Evolutionary conservation across 2,329 filamentous ascomycete genomes (phyloP), one percentile per base, ranked within the genome.

Genomic region (Scedosporium dehoogii): DNA sequence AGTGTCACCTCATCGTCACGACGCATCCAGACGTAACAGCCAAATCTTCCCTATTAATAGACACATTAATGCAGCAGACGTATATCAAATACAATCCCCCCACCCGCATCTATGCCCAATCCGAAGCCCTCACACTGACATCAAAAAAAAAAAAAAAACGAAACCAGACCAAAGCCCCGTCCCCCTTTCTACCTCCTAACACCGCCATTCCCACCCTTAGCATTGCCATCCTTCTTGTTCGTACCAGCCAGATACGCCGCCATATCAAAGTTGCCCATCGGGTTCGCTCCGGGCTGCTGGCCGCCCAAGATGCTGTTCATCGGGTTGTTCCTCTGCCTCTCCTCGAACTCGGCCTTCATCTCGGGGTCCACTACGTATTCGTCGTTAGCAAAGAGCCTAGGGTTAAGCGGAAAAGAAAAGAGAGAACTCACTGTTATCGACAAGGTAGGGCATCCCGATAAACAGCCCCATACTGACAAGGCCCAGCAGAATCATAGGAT

Each of bases 401-500:
- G 25, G 57, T 44, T 33, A 23, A 56, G 21, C 23, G 42, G 18
- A 33, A 33, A 33, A 41, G 18, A 23, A 63, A 9, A 38, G 61
- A 25, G 61, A 44, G 16, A 6, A 83, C 91, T 66, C 85, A 97
- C 92, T 96, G 73, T 94, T 97, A 60, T 97, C 92, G 78, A 97
- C 86, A 62, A 99, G 75, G 75, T 97, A 94, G 14, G 94, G 94
- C 89, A 97, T 91, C 67, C 92, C 92, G 69, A 97, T 82, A 66
- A 96, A 92, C 67, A 97, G 79, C 4, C 78, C 87, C 79, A 97
- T 85, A 65, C 88, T 91, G 46, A 94, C 86, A 41, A 96, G 76
- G 4, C 89, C 92, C 79, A 99, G 88, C 64, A 99, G 82, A 66
- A 97, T 97, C 92, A 97, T 97, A 3, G 94, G 94, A 72, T 91